A percentile compares a stretch with the other conserved stretches of the same genome.
phyloP scores from a whole-genome alignment of 2,329 filamentous ascomycete genomes.

The Botrytis elliptica region DNA sequence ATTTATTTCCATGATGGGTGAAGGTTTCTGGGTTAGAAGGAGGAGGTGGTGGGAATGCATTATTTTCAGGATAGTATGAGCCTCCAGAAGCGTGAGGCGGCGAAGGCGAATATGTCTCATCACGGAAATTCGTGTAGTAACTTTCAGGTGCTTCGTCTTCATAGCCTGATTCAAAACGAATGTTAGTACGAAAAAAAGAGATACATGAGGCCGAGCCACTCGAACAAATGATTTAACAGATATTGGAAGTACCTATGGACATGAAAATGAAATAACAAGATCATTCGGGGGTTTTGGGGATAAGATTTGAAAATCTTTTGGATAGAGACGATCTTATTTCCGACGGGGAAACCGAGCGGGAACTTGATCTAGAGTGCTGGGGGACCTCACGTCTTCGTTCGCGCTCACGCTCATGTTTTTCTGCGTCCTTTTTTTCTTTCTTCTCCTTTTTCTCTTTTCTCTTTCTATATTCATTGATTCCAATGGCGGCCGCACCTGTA shows the following conservation, averaged over 20 bases:
- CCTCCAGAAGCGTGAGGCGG: conserved; percentile 40
- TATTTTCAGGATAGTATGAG: conserved; percentile 35
- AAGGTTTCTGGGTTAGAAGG: conserved; percentile 3
- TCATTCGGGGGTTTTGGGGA: conserved; percentile 29
- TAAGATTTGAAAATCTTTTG: conserved; percentile 37
- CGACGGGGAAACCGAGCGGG: conserved; percentile 36
- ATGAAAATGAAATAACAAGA: conserved; percentile 7
- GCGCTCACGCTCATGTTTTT: conserved; percentile 33
- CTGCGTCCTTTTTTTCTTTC: conserved; percentile 36
- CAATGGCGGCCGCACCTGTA: conserved; percentile 60
- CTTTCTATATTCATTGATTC: conserved; percentile 60
- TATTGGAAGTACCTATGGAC: conserved; percentile 15
- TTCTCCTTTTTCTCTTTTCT: conserved; percentile 44
- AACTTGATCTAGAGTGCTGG: conserved; percentile 38
- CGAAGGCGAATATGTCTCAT: conserved; percentile 37
- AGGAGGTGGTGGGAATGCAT: conserved; percentile 34
- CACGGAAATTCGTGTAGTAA: conserved; percentile 37
- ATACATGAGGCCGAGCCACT: conserved; percentile 26
- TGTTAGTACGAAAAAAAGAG: conserved; percentile 28
- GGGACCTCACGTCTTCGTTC: conserved; percentile 40
- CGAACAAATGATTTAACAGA: conserved; percentile 23
- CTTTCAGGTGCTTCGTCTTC: conserved; percentile 38
- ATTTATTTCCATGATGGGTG: conserved; percentile 32
- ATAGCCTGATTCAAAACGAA: conserved; percentile 33
- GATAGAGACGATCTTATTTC: conserved; percentile 35